These are phyloP conservation scores for Mucor sp. DNA, from an alignment of 371 early-diverging fungal species.

Conservation along the genomic window DNA sequence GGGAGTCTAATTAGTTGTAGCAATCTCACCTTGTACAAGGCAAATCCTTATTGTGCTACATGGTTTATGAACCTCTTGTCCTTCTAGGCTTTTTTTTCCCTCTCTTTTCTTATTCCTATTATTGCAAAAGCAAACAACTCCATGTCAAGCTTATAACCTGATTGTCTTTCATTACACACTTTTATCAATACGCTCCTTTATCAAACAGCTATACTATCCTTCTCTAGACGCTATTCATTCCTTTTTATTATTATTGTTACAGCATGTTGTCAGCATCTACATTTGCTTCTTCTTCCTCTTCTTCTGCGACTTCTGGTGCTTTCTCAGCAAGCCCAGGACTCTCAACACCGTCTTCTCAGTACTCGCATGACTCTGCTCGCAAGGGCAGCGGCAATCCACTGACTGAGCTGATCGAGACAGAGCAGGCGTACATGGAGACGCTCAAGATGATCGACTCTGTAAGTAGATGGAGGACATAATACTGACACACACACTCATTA, in stretches of 20 bases:
- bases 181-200: neutral
- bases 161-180: neutral
- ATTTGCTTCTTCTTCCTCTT: conserved; percentile 9
- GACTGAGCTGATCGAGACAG: conserved; percentile 53
- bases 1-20: neutral
- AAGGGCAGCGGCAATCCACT: conserved; percentile 36
- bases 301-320: conserved; percentile 18
- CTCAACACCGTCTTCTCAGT: conserved; percentile 35
- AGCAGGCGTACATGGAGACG: conserved; percentile 44
- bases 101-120: neutral
- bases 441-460: conserved; percentile 53
- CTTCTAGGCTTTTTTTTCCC: neutral
- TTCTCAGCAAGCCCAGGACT: conserved; percentile 5
- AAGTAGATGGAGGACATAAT: conserved; percentile 8
- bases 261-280: conserved; percentile 33
- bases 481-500: neutral
- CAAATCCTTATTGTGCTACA: neutral
- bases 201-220: neutral
- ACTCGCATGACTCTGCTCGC: conserved; percentile 18
- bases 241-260: neutral
- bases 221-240: neutral
- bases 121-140: neutral
- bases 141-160: conserved; percentile 11
- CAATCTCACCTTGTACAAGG: neutral
- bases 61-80: neutral